Evolutionary conservation across 1,284 basidiomycete genomes (phyloP).

Genomic region (Takashimella koratensis): DNA sequence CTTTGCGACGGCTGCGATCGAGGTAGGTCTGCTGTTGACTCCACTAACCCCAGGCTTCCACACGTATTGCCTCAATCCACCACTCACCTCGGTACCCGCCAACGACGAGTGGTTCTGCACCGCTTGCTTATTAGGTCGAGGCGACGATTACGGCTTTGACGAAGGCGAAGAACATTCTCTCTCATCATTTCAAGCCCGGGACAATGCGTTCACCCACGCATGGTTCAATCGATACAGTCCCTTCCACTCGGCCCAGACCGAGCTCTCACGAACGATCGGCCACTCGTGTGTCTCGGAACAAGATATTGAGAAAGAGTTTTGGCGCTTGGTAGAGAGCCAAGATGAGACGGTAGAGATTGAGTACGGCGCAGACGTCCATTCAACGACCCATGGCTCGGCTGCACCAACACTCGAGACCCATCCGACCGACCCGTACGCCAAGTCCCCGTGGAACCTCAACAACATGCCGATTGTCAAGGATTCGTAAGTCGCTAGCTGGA

Average conservation of each 20-base stretch:
- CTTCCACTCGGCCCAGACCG: conserved; percentile 18
- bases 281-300: conserved; percentile 71
- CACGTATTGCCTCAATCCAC: conserved; percentile 92
- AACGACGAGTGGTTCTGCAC: conserved; percentile 93
- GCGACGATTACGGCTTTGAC: conserved; percentile 98
- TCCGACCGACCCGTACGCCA: conserved; percentile 78
- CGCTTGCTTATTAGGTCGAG: conserved; percentile 84
- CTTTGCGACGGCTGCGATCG: conserved; percentile 97
- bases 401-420: conserved; percentile 93
- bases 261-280: conserved; percentile 53
- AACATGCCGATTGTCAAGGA: conserved; percentile 89
- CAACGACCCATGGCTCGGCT: conserved; percentile 93
- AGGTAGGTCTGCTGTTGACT: conserved; percentile 56
- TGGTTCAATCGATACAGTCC: conserved; percentile 84
- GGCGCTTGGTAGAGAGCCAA: conserved; percentile 86
- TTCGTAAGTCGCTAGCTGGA: conserved; percentile 65
- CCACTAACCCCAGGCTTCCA: conserved; percentile 74
- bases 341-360: conserved; percentile 95
- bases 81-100: conserved; percentile 75
- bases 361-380: conserved; percentile 98
- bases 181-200: conserved; percentile 86
- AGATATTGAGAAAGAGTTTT: conserved; percentile 94
- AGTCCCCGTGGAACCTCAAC: conserved; percentile 96
- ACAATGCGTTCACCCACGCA: conserved; percentile 76
- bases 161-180: conserved; percentile 95